Evolutionary conservation across 2,329 filamentous ascomycete genomes (phyloP).

Genomic region (Colletotrichum sp.): DNA sequence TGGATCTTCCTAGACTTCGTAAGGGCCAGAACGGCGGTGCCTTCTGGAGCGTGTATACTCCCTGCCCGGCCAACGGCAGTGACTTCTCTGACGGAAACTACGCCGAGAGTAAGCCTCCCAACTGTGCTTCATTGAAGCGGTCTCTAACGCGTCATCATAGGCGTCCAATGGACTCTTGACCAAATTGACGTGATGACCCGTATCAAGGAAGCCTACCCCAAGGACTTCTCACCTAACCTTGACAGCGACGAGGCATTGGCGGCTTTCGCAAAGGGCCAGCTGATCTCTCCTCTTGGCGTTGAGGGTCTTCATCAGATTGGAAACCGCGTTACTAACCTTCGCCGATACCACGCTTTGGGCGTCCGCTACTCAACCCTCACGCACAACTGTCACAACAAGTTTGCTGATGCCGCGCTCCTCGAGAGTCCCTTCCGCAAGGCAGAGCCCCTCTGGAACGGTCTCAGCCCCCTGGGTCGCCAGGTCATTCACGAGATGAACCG

Average conservation of each 20-base stretch:
- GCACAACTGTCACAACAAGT: conserved; percentile 92
- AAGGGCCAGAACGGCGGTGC: conserved; percentile 78
- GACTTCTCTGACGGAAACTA: conserved; percentile 80
- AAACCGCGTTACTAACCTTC: conserved; percentile 78
- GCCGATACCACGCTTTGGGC: conserved; percentile 77
- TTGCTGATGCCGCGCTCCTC: conserved; percentile 81
- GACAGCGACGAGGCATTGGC: conserved; percentile 66
- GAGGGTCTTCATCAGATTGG: conserved; percentile 95
- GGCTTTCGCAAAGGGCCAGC: conserved; percentile 64
- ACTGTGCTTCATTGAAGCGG: too few species aligned
- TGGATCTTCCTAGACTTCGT: conserved; percentile 79
- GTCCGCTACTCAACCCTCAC: conserved; percentile 89
- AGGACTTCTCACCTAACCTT: conserved; percentile 69
- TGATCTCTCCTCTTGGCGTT: conserved; percentile 81
- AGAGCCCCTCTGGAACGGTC: conserved; percentile 70
- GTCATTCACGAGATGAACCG: conserved; percentile 92
- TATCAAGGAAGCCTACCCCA: conserved; percentile 67
- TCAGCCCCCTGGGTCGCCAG: conserved; percentile 72
- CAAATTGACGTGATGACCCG: conserved; percentile 78
- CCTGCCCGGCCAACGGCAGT: conserved; percentile 74
- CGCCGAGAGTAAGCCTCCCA: conserved; percentile 58
- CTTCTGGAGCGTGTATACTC: conserved; percentile 91
- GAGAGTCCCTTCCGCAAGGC: conserved; percentile 56
- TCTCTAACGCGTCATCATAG: conserved; percentile 33
- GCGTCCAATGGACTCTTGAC: conserved; percentile 71